Conservation (phyloP, 2,329 filamentous ascomycete genomes). For the Aspergillus transmontanensis region DNA sequence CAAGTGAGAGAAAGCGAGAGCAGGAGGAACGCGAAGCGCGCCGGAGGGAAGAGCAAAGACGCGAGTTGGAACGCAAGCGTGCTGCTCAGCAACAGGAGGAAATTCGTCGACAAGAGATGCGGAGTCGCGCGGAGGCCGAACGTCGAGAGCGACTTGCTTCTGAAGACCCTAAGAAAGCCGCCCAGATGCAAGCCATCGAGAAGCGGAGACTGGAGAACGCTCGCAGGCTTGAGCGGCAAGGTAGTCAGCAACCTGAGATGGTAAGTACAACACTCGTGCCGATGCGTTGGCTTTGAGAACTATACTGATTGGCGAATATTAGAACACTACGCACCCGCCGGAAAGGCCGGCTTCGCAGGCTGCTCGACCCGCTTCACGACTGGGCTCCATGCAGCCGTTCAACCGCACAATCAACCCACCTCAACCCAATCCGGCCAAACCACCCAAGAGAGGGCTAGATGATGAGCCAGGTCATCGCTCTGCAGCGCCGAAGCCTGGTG, state of each 20-base stretch:
- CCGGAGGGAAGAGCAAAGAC: conserved; percentile 78
- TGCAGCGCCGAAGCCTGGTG: conserved; percentile 40
- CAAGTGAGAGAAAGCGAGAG: conserved; percentile 80
- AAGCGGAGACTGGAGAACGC: conserved; percentile 53
- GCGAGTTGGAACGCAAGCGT: conserved; percentile 77
- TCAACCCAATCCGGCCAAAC: conserved; percentile 68
- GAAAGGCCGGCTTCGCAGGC: conserved; percentile 36
- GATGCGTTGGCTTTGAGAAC: neutral
- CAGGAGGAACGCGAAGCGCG: conserved; percentile 79
- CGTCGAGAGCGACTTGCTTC: conserved; percentile 48
- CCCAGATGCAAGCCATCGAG: conserved; percentile 63
- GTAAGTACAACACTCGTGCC: conserved; percentile 28
- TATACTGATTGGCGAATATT: conserved; percentile 9
- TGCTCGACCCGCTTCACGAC: conserved; percentile 53
- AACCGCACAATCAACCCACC: conserved; percentile 64
- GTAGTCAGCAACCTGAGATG: conserved; percentile 44
- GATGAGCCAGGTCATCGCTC: conserved; percentile 55
- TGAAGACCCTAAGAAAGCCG: conserved; percentile 67
- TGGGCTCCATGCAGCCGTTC: conserved; percentile 55
- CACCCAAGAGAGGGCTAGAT: conserved; percentile 74
- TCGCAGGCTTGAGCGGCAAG: conserved; percentile 49
- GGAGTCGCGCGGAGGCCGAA: conserved; percentile 61
- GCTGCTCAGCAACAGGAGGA: conserved; percentile 61
- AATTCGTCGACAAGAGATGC: conserved; percentile 62
- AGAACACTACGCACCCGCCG: conserved; percentile 31